A percentile compares a stretch with the other conserved stretches of the same genome.
Conservation (phyloP, 192 early-diverging fungal species). For the Backusella circina region DNA sequence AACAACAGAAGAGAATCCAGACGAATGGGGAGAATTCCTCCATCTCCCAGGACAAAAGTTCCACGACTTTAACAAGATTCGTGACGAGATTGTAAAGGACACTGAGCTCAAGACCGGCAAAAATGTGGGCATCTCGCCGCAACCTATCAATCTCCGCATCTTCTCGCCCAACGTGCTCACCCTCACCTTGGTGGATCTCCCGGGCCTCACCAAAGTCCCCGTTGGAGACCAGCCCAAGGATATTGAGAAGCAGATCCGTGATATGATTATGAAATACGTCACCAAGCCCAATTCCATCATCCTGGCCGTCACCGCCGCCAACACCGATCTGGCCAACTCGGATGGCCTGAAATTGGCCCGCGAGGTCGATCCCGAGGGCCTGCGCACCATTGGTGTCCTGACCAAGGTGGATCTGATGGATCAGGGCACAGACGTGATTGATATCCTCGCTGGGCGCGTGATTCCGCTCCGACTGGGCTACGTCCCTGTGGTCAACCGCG, state of each 20-base stretch:
- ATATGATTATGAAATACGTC: constrained; percentile 98
- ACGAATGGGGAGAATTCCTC: constrained; percentile 99
- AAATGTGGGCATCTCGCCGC: constrained; percentile 84
- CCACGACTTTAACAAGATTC: constrained; percentile 93
- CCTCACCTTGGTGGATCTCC: constrained; percentile 96
- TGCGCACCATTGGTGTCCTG: constrained; percentile 98
- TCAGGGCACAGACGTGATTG: constrained; percentile 98
- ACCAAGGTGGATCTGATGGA: constrained; percentile 99
- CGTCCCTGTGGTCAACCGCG: constrained; percentile 99
- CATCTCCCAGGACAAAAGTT: constrained; percentile 98
- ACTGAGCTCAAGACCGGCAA: constrained; percentile 86
- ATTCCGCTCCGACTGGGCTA: constrained; percentile 97
- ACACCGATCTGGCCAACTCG: constrained; percentile 98
- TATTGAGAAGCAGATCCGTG: constrained; percentile 97
- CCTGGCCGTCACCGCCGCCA: constrained; percentile 95
- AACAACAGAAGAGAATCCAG: constrained; percentile 57
- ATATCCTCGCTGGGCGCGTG: constrained; percentile 94
- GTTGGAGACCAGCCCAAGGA: constrained; percentile 99
- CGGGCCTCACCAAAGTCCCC: constrained; percentile 98
- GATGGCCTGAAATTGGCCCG: constrained; percentile 97
- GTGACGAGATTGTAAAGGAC: constrained; percentile 92
- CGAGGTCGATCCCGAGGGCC: constrained; percentile 95
- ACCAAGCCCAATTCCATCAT: constrained; percentile 98
- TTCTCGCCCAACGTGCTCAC: constrained; percentile 99
- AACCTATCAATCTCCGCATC: constrained; percentile 96